These are phyloP conservation scores for Immersiporthe knoxdaviesiana DNA, from an alignment of 2,329 filamentous ascomycete genomes.

Conservation along the genomic window DNA sequence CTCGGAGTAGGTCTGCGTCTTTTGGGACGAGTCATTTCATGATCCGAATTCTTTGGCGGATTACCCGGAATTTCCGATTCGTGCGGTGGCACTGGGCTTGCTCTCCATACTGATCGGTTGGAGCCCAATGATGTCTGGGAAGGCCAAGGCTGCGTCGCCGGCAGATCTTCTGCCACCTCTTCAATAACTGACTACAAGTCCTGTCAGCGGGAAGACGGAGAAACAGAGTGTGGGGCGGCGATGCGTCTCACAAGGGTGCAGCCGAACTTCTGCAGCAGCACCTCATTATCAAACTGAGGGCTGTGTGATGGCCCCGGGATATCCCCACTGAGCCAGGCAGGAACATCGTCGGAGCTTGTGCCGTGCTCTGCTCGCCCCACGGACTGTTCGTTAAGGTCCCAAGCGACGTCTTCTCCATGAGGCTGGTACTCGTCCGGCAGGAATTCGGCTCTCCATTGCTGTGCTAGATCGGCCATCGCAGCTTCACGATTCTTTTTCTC, in stretches of 20 bases:
- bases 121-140: background rate
- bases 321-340: background rate
- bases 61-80: background rate
- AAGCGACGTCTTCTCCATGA: background rate
- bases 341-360: background rate
- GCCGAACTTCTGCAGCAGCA: background rate
- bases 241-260: constrained; percentile 6
- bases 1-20: background rate
- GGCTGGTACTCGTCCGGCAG: background rate
- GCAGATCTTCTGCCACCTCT: constrained; percentile 16
- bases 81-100: background rate
- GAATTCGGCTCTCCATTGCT: background rate
- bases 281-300: too few relatives aligned
- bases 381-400: background rate
- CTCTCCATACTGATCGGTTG: background rate
- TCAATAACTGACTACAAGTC: constrained; percentile 14
- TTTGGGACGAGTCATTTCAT: background rate
- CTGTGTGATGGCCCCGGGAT: background rate
- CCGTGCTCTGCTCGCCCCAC: background rate
- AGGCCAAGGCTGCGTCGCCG: constrained; percentile 21
- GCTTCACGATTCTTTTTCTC: background rate
- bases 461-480: background rate
- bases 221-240: too few relatives aligned
- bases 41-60: background rate
- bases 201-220: background rate